These are phyloP conservation scores for Parsonsia alboflavescens DNA, from an alignment of 257 asterid species.

Conservation along the genomic window DNA sequence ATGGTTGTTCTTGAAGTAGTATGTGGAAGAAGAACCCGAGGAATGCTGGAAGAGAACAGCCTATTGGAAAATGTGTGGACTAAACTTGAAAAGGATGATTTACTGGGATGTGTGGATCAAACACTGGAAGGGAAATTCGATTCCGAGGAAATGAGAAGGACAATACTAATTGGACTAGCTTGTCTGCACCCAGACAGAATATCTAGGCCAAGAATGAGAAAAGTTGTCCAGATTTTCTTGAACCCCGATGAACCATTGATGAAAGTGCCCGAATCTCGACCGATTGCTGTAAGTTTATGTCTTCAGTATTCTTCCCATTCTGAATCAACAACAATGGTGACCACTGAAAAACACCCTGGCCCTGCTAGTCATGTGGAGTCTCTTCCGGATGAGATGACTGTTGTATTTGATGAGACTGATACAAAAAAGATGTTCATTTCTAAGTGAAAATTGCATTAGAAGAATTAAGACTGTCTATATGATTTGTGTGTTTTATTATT, in stretches of 20 bases:
- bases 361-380: constrained; percentile 11
- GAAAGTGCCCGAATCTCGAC: constrained; percentile 43
- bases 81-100: constrained; percentile 29
- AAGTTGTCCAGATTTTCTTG: constrained; percentile 47
- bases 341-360: constrained; percentile 13
- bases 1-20: constrained; percentile 61
- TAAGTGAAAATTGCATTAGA: neutral
- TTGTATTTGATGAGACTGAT: constrained; percentile 21
- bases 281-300: constrained; percentile 38
- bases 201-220: constrained; percentile 63
- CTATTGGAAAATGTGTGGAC: constrained; percentile 50
- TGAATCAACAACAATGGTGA: constrained; percentile 11
- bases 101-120: constrained; percentile 40
- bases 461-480: neutral
- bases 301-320: constrained; percentile 31
- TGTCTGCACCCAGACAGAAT: constrained; percentile 55
- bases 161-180: constrained; percentile 49
- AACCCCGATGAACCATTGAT: constrained; percentile 46
- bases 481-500: neutral
- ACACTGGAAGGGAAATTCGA: constrained; percentile 31
- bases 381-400: constrained; percentile 32
- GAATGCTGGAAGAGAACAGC: constrained; percentile 51
- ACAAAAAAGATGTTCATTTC: neutral
- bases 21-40: constrained; percentile 57
- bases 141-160: constrained; percentile 37